These are phyloP conservation scores for Conidiobolus incongruus DNA, from an alignment of 371 early-diverging fungal species.

Conservation along the genomic window DNA sequence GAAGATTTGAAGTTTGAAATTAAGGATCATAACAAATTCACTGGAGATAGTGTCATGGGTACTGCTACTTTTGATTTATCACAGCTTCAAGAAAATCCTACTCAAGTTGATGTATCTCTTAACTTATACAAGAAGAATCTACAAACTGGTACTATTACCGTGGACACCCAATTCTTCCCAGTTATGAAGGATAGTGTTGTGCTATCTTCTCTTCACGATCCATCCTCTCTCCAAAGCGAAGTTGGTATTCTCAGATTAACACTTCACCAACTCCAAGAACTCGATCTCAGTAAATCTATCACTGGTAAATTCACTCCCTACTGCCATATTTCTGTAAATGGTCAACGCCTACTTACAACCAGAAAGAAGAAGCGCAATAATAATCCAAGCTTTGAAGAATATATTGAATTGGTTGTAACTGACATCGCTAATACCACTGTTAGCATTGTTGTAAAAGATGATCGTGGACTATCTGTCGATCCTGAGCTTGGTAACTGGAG, in stretches of 20 bases:
- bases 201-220: background rate
- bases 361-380: constrained; percentile 16
- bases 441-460: constrained; percentile 16
- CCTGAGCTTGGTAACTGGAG: constrained; percentile 16
- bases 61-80: constrained; percentile 10
- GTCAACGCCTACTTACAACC: constrained; percentile 14
- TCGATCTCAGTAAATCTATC: constrained; percentile 10
- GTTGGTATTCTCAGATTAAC: constrained; percentile 21
- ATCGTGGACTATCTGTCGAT: constrained; percentile 13
- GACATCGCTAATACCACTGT: constrained; percentile 15
- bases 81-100: constrained; percentile 6
- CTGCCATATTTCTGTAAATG: constrained; percentile 18
- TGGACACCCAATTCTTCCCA: constrained; percentile 1
- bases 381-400: constrained; percentile 19
- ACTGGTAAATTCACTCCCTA: constrained; percentile 16
- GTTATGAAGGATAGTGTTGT: background rate
- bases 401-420: constrained; percentile 17
- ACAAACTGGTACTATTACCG: background rate
- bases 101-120: constrained; percentile 10
- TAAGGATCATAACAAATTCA: constrained; percentile 39
- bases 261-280: constrained; percentile 21
- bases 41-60: constrained; percentile 43
- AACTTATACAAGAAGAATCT: background rate
- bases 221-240: background rate
- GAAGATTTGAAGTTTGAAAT: constrained; percentile 47